Evolutionary conservation across 2,329 filamentous ascomycete genomes (phyloP), one percentile per base, ranked within the genome.

Genomic region (Dactylellina drechsleri): DNA sequence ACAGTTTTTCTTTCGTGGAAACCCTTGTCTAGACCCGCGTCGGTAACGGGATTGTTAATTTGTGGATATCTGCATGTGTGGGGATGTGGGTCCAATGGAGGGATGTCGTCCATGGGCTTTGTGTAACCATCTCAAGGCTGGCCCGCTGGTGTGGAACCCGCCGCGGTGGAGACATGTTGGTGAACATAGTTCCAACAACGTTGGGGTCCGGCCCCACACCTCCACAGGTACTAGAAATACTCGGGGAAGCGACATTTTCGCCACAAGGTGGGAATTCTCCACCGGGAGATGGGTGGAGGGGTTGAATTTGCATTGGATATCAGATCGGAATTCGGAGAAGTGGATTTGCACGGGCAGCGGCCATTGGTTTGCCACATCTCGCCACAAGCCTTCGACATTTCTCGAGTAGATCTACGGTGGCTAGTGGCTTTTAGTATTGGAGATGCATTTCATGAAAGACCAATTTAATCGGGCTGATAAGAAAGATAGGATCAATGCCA

Each of bases 111-210:
- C 57, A 15, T 23, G 56, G 56, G 57, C 8, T 20, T 60, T 60
- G 57, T 60, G 57, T 60, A 60, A 60, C 57, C 57, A 49, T 60
- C 57, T 60, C 18, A 1, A 18, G 57, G 47, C 10, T 36, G n/a
- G n/a, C n/a, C n/a, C n/a, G n/a, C n/a, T n/a, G 31, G 6, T 36
- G 31, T 36, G 31, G 31, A 7, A 36, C 31, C 31, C 31, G 31
- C 31, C 31, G 31, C 49, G 41, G 57, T 60, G 57, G 57, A 49
- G 57, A 28, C 57, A 4, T 47, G 13, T 47, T 47, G 13, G 13
- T n/a, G 15, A 18, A 36, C 10, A 16, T 49, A 36, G 41, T 31
- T 59, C 40, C 18, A 47, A 47, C 40, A 59, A 31, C 2, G 18
- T 16, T 18, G 41, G 3, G 13, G 13, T 47, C 10, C 6, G 31